These are phyloP conservation scores for Cyathus striatus DNA, from an alignment of 768 basidiomycete species.

Conservation along the genomic window DNA sequence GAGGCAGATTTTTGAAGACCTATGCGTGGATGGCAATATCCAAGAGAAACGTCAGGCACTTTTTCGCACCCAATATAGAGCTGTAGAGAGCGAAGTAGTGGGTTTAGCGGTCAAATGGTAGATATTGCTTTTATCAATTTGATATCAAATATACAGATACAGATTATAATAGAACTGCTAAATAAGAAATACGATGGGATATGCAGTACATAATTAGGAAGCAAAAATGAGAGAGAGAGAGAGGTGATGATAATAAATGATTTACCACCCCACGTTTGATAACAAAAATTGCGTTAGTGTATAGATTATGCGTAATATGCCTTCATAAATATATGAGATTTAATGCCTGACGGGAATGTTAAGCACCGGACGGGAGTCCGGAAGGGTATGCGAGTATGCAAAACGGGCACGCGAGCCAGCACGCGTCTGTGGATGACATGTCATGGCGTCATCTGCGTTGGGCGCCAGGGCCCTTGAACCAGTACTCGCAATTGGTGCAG, in stretches of 20 bases:
- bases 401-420: slow-evolving; percentile 2
- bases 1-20: background rate
- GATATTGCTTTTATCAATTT: slow-evolving; percentile 4
- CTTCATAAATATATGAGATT: too few species aligned
- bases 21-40: slow-evolving; percentile 22
- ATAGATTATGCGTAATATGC: too few species aligned
- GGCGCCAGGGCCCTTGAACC: slow-evolving; percentile 45
- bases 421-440: slow-evolving; percentile 5
- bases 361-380: too few species aligned
- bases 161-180: slow-evolving; percentile 3
- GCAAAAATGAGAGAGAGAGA: slow-evolving; percentile 4
- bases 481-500: slow-evolving; percentile 55
- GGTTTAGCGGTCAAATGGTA: slow-evolving; percentile 77
- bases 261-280: slow-evolving; percentile 3
- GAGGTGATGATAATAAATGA: slow-evolving; percentile 3
- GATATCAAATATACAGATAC: slow-evolving; percentile 4
- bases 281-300: too few species aligned
- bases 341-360: too few species aligned
- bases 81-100: slow-evolving; percentile 81
- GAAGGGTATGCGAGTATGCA: slow-evolving; percentile 1
- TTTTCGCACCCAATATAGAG: slow-evolving; percentile 78
- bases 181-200: background rate
- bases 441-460: slow-evolving; percentile 31
- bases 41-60: slow-evolving; percentile 39
- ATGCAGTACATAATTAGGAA: slow-evolving; percentile 2